These are phyloP conservation scores for Phytophthora ramorum DNA, from an alignment of 352 stramenopile species.

Conservation along the genomic window DNA sequence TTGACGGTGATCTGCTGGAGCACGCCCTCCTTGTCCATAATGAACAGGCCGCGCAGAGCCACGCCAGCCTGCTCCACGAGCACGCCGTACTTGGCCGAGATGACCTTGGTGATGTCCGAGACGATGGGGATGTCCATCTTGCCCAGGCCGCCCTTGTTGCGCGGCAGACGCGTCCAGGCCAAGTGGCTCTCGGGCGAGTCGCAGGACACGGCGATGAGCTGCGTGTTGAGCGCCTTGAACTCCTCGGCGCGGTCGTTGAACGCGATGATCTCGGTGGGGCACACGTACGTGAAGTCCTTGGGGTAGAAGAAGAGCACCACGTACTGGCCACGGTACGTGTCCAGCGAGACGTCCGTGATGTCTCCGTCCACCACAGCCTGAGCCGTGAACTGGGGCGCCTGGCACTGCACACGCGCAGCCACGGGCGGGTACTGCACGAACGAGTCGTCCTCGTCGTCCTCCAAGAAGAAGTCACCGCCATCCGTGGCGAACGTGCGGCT, in stretches of 20 bases:
- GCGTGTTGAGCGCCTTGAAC: constrained; percentile 87
- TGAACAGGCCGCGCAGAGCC: constrained; percentile 92
- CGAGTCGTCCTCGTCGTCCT: constrained; percentile 73
- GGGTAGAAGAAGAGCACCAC: constrained; percentile 93
- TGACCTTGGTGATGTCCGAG: constrained; percentile 94
- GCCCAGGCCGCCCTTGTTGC: constrained; percentile 92
- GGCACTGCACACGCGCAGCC: constrained; percentile 61
- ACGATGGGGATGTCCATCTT: constrained; percentile 95
- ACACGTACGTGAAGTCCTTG: constrained; percentile 93
- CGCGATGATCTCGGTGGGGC: constrained; percentile 92
- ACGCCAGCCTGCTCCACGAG: constrained; percentile 87
- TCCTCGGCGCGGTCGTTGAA: constrained; percentile 88
- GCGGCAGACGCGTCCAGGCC: constrained; percentile 87
- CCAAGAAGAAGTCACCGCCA: constrained; percentile 68
- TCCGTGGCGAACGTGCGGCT: constrained; percentile 56
- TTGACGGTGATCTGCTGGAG: constrained; percentile 92
- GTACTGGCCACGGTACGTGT: constrained; percentile 90
- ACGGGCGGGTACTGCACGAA: constrained; percentile 84
- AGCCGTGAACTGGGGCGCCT: constrained; percentile 80
- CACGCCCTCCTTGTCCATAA: constrained; percentile 92
- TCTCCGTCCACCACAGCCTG: constrained; percentile 82
- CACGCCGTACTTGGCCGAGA: constrained; percentile 92
- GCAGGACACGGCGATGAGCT: constrained; percentile 90
- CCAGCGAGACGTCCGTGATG: constrained; percentile 83
- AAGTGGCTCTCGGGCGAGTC: constrained; percentile 93